Evolutionary conservation across 768 basidiomycete species (phyloP).

Genomic region (Xerocomus potaroensis): DNA sequence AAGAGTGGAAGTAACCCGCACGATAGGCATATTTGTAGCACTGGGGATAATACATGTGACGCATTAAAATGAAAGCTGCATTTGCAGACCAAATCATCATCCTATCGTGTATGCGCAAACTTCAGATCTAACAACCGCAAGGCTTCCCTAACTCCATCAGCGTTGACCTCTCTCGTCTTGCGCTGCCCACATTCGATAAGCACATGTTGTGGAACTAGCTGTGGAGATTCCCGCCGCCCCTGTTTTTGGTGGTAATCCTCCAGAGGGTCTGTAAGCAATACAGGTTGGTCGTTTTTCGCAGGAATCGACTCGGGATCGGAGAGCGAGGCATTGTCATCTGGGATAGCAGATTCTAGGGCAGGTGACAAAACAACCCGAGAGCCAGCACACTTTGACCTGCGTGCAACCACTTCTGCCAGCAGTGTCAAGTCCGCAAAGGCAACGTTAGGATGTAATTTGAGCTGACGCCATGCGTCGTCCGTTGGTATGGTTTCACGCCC

Average conservation of each 20-base stretch:
- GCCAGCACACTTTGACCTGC: constrained; percentile 72
- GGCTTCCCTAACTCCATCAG: constrained; percentile 72
- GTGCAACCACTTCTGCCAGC: constrained; percentile 85
- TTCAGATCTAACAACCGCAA: constrained; percentile 69
- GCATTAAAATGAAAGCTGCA: not conserved
- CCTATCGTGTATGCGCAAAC: constrained; percentile 39
- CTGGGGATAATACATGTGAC: constrained; percentile 6
- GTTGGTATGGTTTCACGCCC: constrained; percentile 62
- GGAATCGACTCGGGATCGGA: constrained; percentile 10
- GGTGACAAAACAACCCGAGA: constrained; percentile 61
- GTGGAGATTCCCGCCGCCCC: constrained; percentile 39
- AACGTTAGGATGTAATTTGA: constrained; percentile 87
- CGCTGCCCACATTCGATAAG: constrained; percentile 60
- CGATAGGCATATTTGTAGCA: not conserved
- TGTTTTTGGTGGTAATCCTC: constrained; percentile 48
- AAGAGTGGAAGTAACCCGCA: constrained; percentile 24
- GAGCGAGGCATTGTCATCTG: constrained; percentile 35
- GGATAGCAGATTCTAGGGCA: constrained; percentile 44
- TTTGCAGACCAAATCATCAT: not conserved
- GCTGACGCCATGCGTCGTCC: constrained; percentile 76
- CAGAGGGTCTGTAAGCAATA: constrained; percentile 52
- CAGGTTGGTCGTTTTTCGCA: constrained; percentile 31
- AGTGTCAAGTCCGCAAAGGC: constrained; percentile 79
- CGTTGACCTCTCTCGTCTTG: constrained; percentile 59
- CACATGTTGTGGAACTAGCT: constrained; percentile 58